A percentile compares a stretch with the other conserved stretches of the same genome.
Evolutionary conservation across 345 rosid species (phyloP).

Genomic region (Xanthoceras sorbifolium): DNA sequence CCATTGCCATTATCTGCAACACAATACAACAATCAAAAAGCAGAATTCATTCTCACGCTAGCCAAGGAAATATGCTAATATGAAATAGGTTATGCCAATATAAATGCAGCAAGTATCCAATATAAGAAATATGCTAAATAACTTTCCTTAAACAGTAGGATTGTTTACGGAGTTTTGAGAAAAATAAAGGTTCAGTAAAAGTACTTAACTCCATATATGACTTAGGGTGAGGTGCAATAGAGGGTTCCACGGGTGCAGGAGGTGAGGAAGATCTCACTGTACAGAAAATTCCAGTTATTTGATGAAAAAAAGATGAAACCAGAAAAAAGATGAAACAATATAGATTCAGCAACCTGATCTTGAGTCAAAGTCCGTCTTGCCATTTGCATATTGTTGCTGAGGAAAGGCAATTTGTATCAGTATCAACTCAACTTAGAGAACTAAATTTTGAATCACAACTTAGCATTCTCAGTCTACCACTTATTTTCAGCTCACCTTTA

Average conservation of each 20-base stretch:
- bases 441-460: slow-evolving; percentile 18
- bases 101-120: neutral
- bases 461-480: slow-evolving; percentile 13
- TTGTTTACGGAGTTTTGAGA: neutral
- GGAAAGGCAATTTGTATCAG: slow-evolving; percentile 20
- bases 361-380: slow-evolving; percentile 51
- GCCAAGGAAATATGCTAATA: slow-evolving; percentile 9
- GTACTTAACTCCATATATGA: slow-evolving; percentile 87
- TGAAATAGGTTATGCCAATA: neutral
- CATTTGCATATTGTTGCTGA: slow-evolving; percentile 65
- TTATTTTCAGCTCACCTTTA: slow-evolving; percentile 54
- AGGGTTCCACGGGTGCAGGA: slow-evolving; percentile 52
- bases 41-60: neutral
- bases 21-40: slow-evolving; percentile 12
- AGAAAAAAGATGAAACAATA: slow-evolving; percentile 10
- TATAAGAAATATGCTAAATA: neutral
- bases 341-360: slow-evolving; percentile 59
- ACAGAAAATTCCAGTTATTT: slow-evolving; percentile 30
- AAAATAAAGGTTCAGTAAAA: neutral
- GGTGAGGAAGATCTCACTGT: slow-evolving; percentile 83
- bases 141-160: neutral
- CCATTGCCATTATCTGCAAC: slow-evolving; percentile 87
- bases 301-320: slow-evolving; percentile 12
- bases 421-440: slow-evolving; percentile 8
- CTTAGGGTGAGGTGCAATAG: slow-evolving; percentile 76